Evolutionary conservation across 352 stramenopile species (phyloP).

Genomic region (Salisapilia sapeloensis): DNA sequence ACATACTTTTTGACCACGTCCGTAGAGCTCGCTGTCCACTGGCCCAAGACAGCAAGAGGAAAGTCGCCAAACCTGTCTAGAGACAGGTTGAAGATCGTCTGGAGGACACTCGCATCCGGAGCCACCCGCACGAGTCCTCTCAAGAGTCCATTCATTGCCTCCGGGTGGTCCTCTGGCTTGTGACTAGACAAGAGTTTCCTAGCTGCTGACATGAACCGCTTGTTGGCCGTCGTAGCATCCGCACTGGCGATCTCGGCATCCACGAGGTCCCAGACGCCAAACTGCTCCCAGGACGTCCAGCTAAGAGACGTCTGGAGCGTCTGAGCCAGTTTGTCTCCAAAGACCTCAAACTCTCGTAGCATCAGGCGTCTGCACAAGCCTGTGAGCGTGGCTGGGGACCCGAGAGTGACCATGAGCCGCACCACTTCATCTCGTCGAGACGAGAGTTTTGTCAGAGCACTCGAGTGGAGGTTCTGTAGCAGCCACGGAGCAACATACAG

Average conservation of each 20-base stretch:
- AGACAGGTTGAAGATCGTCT: constrained; percentile 59
- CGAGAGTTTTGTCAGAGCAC: constrained; percentile 39
- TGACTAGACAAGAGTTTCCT: constrained; percentile 64
- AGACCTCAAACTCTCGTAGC: constrained; percentile 60
- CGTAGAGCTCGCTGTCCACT: constrained; percentile 54
- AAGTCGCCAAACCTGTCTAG: constrained; percentile 47
- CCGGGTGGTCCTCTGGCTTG: constrained; percentile 42
- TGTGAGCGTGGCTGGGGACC: constrained; percentile 40
- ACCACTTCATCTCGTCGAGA: constrained; percentile 44
- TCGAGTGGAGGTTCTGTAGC: constrained; percentile 45
- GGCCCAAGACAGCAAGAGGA: constrained; percentile 35
- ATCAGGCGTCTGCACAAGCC: constrained; percentile 37
- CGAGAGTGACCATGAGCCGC: constrained; percentile 40
- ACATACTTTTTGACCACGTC: constrained; percentile 41
- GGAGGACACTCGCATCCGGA: constrained; percentile 44
- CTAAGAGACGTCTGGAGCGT: constrained; percentile 56
- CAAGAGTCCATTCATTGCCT: constrained; percentile 56
- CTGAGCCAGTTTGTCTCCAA: constrained; percentile 48
- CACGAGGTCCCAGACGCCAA: constrained; percentile 62
- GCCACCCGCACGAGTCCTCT: constrained; percentile 60
- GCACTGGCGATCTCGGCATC: constrained; percentile 39
- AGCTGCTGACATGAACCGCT: constrained; percentile 42
- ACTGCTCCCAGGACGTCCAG: constrained; percentile 77
- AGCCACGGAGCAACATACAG: constrained; percentile 49
- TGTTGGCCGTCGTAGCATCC: constrained; percentile 10